phyloP scores from a whole-genome alignment of 1,284 basidiomycete genomes.

The Ceratobasidium sp. region DNA sequence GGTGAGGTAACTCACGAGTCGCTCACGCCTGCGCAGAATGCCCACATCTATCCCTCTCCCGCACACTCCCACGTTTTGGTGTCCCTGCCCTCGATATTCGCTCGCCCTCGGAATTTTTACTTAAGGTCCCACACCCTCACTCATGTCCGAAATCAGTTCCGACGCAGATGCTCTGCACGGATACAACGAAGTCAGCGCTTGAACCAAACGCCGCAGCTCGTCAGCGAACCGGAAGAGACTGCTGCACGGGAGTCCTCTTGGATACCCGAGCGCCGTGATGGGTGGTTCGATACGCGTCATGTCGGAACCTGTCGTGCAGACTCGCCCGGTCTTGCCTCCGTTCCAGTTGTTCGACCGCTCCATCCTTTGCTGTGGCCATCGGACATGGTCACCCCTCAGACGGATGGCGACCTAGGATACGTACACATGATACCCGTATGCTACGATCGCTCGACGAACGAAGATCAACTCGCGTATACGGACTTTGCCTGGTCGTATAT shows the following conservation, averaged over 20 bases:
- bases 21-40: background rate
- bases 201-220: background rate
- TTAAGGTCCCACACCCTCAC: constrained; percentile 8
- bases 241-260: constrained; percentile 23
- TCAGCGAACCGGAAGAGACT: background rate
- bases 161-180: constrained; percentile 10
- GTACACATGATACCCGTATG: background rate
- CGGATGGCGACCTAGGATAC: constrained; percentile 28
- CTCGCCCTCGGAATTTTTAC: background rate
- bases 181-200: constrained; percentile 6
- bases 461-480: constrained; percentile 30
- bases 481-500: constrained; percentile 3
- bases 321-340: background rate
- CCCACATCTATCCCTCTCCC: background rate
- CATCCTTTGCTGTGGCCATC: no score
- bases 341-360: constrained; percentile 16
- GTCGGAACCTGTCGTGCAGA: constrained; percentile 10
- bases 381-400: no score
- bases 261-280: constrained; percentile 7
- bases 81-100: background rate
- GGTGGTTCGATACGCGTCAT: background rate
- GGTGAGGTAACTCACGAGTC: constrained; percentile 57
- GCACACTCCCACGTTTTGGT: background rate
- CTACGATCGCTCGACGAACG: background rate
- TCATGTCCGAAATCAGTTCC: constrained; percentile 22